Evolutionary conservation across 306 rosid species (phyloP), one percentile per base, ranked within the genome.

Genomic region (Quercus mongolica): DNA sequence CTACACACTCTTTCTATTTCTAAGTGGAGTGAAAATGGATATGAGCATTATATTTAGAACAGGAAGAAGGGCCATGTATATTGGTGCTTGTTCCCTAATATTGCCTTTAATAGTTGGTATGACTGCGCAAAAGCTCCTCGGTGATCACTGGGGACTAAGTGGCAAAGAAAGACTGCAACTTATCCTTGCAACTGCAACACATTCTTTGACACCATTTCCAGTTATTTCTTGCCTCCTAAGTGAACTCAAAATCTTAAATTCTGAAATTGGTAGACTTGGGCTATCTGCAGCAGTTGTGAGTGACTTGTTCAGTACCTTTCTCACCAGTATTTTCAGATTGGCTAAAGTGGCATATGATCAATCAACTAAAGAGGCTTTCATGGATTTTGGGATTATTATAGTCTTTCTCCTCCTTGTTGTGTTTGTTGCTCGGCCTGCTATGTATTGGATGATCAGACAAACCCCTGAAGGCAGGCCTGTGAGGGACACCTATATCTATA

Each of bases 381-480:
- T 17, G 19, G 61, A 49, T 69, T 0, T 83, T 1, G 55, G 2
- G 2, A 23, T 28, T 1, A 33, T 62, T 1, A 0, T 75, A 3
- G 7, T 38, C 7, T 88, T 64, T 57, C 0, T 80, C 3, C 1
- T 80, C 0, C 6, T 82, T 35, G 75, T 86, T 14, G 1, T 81
- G 1, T 85, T 79, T 38, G 1, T 85, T 7, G 52, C 81, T n/a
- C 80, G 98, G 4, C 94, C 88, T 1, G 71, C 61, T 0, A 85
- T 91, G 93, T 62, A 78, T 9, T 89, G 94, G 98, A 76, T 93
- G n/a, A 84, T 89, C 30, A 83, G 38, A 70, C 86, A 81, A 13
- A 93, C 98, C 2, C 98, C 97, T 0, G 85, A 85, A 31, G 97
- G 98, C 10, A 78, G 82, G 12, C 85, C 83, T 1, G 90, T 91